Evolutionary conservation across 2,329 filamentous ascomycete genomes (phyloP).

Genomic region (Pestalotiopsis sp.): DNA sequence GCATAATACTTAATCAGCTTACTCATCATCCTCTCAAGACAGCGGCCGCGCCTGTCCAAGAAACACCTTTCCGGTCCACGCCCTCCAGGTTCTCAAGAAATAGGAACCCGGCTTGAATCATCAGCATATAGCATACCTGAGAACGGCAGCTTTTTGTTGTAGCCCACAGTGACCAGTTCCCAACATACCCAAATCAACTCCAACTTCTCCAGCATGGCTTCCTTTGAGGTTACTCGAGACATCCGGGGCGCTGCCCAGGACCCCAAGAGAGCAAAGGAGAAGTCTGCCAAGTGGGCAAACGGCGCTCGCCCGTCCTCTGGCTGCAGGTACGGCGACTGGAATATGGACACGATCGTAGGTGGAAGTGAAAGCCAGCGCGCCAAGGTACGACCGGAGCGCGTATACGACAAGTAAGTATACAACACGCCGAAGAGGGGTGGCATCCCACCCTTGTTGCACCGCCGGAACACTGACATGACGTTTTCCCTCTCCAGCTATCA

Average conservation of each 20-base stretch:
- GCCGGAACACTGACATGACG: not conserved
- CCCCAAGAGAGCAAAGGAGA: constrained; percentile 45
- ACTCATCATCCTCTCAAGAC: not conserved
- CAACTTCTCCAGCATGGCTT: constrained; percentile 21
- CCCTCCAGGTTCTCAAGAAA: not conserved
- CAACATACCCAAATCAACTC: not conserved
- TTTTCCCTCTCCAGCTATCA: constrained; percentile 14
- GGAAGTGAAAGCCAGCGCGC: constrained; percentile 30
- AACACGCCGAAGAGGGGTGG: not conserved
- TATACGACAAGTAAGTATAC: constrained; percentile 33
- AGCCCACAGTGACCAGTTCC: not conserved
- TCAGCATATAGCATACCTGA: constrained; percentile 5
- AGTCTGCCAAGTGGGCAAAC: constrained; percentile 40
- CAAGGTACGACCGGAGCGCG: constrained; percentile 36
- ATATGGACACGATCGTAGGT: constrained; percentile 14
- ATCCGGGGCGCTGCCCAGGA: constrained; percentile 43
- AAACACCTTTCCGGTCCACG: constrained; percentile 5
- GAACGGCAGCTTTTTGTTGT: constrained; percentile 7
- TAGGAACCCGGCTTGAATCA: not conserved
- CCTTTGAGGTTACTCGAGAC: constrained; percentile 36
- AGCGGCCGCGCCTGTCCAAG: not conserved
- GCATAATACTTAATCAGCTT: constrained; percentile 1
- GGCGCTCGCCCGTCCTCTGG: constrained; percentile 34
- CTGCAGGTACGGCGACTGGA: constrained; percentile 15
- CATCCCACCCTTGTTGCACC: not conserved